phyloP scores from a whole-genome alignment of 2,329 filamentous ascomycete species.

The Neopestalotiopsis clavispora region DNA sequence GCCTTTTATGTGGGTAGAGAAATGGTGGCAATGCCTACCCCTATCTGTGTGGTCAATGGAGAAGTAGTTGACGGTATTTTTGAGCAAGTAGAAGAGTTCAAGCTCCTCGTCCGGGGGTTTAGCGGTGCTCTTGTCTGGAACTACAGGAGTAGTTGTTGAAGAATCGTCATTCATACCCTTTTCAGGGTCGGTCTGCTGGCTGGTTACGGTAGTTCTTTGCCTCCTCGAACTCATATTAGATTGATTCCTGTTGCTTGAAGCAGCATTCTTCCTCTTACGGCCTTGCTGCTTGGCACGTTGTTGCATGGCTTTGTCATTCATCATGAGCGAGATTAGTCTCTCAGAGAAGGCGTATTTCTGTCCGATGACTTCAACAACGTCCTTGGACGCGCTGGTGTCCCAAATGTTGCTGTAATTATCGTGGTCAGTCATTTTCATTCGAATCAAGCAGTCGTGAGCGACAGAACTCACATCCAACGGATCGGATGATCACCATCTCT shows the following conservation, averaged over 20 bases:
- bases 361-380: constrained; percentile 59
- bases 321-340: constrained; percentile 67
- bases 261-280: constrained; percentile 16
- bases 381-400: constrained; percentile 65
- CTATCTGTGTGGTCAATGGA: constrained; percentile 71
- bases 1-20: neutral
- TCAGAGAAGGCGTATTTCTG: constrained; percentile 71
- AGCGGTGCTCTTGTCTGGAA: neutral
- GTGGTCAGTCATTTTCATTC: neutral
- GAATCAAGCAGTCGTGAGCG: neutral
- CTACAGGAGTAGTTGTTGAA: neutral
- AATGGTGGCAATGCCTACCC: constrained; percentile 50
- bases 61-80: constrained; percentile 77
- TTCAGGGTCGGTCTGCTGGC: constrained; percentile 24
- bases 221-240: neutral
- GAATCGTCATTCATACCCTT: constrained; percentile 23
- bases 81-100: constrained; percentile 57
- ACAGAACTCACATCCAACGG: constrained; percentile 69
- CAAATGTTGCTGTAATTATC: constrained; percentile 64
- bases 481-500: constrained; percentile 52
- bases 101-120: constrained; percentile 24
- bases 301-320: constrained; percentile 40
- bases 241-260: neutral
- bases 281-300: neutral
- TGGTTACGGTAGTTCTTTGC: neutral